Base-by-base conservation (phyloP, 805 yeast genomes). In the Candida xyloterini region DNA sequence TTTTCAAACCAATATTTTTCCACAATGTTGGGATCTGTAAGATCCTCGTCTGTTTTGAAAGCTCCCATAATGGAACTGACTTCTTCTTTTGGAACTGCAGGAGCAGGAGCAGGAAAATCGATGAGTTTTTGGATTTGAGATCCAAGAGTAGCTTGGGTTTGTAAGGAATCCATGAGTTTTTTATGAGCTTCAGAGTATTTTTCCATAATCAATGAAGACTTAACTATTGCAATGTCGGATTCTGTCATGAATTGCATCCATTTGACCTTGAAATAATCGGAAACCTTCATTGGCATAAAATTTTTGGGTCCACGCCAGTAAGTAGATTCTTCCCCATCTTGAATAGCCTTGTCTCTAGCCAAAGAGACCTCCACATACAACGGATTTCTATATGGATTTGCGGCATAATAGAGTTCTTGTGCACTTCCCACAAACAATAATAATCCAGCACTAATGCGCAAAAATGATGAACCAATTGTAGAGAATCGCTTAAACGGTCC, bases 251-350 rank as follows among this genome's bases (percentile, higher is more conserved):
- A 48, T 44, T 50, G 39, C n/a, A 52, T 40, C 23, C 44, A 42
- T 7, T 46, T 21, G 33, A 61, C 50, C 46, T 65, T 49, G 39
- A 54, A 47, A 38, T 51, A 59, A 34, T 46, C 51, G 27, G 44
- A 43, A 21, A 53, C 52, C 23, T 50, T 52, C 78, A 76, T 72
- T 1, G 81, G 80, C 46, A 53, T 59, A 53, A 64, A 70, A 29
- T 65, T 55, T 35, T 59, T 59, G 10, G 79, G 79, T 0, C 81
- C 81, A 47, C 58, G 67, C 78, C 77, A 76, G 57, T 68, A 63
- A 40, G 63, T 60, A 10, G 73, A 70, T 10, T 51, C 56, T 33
- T 58, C 67, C 23, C 71, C 76, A 30, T 58, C 60, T 43, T 57
- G 62, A 27, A 50, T 48, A 20, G 74, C 52, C 34, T 26, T 30